phyloP scores from a whole-genome alignment of 176 grass and related monocot genomes.

The maize (Zea mays) region Zm-B73-REFERENCE-NAM-5.0 NC_050103.1:30830501-30831000 shows the following conservation, averaged over 20 bases:
- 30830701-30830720: slow-evolving; percentile 97
- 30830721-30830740: slow-evolving; percentile 86
- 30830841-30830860: background rate
- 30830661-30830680: too few relatives aligned
- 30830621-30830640: too few relatives aligned
- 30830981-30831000: slow-evolving; percentile 83
- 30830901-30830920: slow-evolving; percentile 57
- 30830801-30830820: too few relatives aligned
- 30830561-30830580: background rate
- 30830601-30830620: too few relatives aligned
- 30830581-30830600: too few relatives aligned
- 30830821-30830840: background rate
- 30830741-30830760: slow-evolving; percentile 72
- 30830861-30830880: background rate
- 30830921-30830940: slow-evolving; percentile 64
- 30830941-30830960: slow-evolving; percentile 62
- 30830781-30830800: slow-evolving; percentile 31
- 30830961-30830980: slow-evolving; percentile 70
- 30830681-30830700: slow-evolving; percentile 30
- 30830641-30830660: too few relatives aligned
- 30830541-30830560: slow-evolving; percentile 62
- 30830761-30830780: slow-evolving; percentile 75
- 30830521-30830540: slow-evolving; percentile 64
- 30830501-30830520: slow-evolving; percentile 70
- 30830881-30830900: slow-evolving; percentile 52